Percentiles rank a stretch among this genome's conserved stretches.
Conservation (phyloP, 1,284 basidiomycete genomes). For the Trichosporon faecale region DNA sequence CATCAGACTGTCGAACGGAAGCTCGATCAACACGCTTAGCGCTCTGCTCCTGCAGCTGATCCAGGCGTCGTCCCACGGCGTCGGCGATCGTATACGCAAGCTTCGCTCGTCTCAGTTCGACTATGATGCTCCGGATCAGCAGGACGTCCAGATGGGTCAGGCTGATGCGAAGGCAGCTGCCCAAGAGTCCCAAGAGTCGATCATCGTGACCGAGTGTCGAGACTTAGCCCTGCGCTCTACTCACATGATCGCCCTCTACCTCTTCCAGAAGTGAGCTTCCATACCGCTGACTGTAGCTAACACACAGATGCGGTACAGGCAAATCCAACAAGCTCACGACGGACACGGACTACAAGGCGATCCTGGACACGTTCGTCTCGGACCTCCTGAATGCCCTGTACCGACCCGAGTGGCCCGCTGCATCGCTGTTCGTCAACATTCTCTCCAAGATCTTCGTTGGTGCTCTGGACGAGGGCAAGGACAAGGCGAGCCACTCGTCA, state of each 20-base stretch:
- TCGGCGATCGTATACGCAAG: constrained; percentile 50
- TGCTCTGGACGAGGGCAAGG: constrained; percentile 78
- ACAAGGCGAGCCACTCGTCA: constrained; percentile 46
- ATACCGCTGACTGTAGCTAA: neutral
- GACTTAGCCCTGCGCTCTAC: constrained; percentile 80
- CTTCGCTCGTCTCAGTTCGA: constrained; percentile 59
- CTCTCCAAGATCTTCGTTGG: constrained; percentile 78
- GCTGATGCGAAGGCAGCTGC: constrained; percentile 7
- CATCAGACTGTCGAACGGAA: constrained; percentile 52
- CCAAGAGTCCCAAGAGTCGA: constrained; percentile 11
- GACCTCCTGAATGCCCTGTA: constrained; percentile 86
- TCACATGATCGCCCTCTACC: constrained; percentile 74
- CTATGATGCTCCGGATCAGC: constrained; percentile 53
- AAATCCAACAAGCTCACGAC: constrained; percentile 82
- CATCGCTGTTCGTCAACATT: constrained; percentile 72
- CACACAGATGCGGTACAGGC: constrained; percentile 41
- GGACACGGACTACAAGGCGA: constrained; percentile 83
- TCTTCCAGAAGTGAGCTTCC: constrained; percentile 66
- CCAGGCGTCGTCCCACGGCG: constrained; percentile 83
- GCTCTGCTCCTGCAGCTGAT: constrained; percentile 92
- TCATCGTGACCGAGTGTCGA: constrained; percentile 27
- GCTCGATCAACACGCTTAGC: constrained; percentile 84
- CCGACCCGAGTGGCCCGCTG: constrained; percentile 96
- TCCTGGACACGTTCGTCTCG: constrained; percentile 83
- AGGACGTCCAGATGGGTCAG: constrained; percentile 10